Percentiles rank a stretch among this genome's conserved stretches.
phyloP scores from a whole-genome alignment of 2,329 filamentous ascomycete species.

The Phoma sp. region DNA sequence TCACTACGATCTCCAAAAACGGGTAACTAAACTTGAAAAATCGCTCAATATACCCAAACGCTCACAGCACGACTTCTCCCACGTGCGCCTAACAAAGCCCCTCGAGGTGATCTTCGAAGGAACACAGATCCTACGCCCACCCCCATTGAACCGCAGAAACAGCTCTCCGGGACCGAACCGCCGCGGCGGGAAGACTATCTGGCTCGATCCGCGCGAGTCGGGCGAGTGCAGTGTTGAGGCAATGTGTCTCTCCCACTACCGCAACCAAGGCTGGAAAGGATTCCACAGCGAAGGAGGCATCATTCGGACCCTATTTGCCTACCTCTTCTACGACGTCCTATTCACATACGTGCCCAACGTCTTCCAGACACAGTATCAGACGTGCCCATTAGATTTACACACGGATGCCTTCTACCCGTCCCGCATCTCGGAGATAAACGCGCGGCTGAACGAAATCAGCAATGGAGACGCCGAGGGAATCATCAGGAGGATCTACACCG shows the following conservation, averaged over 20 bases:
- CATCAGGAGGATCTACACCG: slow-evolving; percentile 70
- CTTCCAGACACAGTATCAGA: slow-evolving; percentile 95
- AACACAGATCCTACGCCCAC: slow-evolving; percentile 72
- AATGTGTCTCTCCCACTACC: slow-evolving; percentile 91
- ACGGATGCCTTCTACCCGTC: slow-evolving; percentile 90
- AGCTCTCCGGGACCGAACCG: slow-evolving; percentile 39
- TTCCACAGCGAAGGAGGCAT: slow-evolving; percentile 94
- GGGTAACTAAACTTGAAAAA: slow-evolving; percentile 88
- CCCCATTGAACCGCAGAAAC: slow-evolving; percentile 34
- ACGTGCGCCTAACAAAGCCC: slow-evolving; percentile 78
- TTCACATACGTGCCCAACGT: slow-evolving; percentile 95
- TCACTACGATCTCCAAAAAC: slow-evolving; percentile 93
- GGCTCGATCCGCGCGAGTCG: slow-evolving; percentile 78
- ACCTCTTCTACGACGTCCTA: slow-evolving; percentile 90
- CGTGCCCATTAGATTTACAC: slow-evolving; percentile 88
- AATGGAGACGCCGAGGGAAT: slow-evolving; percentile 77
- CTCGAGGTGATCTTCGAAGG: slow-evolving; percentile 77
- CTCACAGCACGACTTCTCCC: slow-evolving; percentile 89
- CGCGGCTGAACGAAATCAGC: slow-evolving; percentile 80
- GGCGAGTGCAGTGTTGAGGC: slow-evolving; percentile 87
- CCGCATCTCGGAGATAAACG: slow-evolving; percentile 87
- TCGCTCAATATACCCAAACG: slow-evolving; percentile 81
- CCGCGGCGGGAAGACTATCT: slow-evolving; percentile 75
- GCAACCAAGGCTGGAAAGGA: slow-evolving; percentile 85
- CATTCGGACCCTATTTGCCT: slow-evolving; percentile 79